Percentiles rank a stretch among this genome's conserved stretches.
Evolutionary conservation across 345 rosid genomes (phyloP).

Genomic region (Eucalyptus camaldulensis): DNA sequence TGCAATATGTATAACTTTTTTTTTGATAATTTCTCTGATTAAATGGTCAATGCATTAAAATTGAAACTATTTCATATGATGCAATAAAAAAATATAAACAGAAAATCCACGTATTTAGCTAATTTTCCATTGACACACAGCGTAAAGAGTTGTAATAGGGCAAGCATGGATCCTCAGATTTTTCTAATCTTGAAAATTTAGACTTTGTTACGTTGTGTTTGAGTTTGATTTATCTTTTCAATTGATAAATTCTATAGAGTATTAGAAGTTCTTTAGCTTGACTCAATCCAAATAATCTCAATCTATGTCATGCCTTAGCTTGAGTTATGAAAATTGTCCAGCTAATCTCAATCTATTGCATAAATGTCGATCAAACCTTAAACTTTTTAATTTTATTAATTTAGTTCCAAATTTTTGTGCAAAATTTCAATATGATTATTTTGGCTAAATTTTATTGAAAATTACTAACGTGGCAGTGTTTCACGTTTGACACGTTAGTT

Average conservation of each 20-base stretch:
- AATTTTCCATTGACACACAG: neutral
- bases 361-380: neutral
- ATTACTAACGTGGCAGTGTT: rapidly evolving
- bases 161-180: neutral
- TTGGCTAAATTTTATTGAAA: no score
- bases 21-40: neutral
- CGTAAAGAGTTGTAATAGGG: neutral
- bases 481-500: neutral
- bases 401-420: no score
- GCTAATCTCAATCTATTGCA: no score
- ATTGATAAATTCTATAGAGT: no score
- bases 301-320: no score
- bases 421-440: no score
- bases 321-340: neutral
- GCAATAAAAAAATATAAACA: no score
- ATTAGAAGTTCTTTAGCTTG: neutral
- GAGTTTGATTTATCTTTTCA: neutral
- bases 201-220: neutral
- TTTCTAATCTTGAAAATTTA: neutral
- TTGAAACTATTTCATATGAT: neutral
- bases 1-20: no score
- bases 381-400: no score
- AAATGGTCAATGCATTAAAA: neutral
- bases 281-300: no score
- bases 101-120: neutral